phyloP scores from a whole-genome alignment of 2,329 filamentous ascomycete species.

The Exutisphaerella laricina region DNA sequence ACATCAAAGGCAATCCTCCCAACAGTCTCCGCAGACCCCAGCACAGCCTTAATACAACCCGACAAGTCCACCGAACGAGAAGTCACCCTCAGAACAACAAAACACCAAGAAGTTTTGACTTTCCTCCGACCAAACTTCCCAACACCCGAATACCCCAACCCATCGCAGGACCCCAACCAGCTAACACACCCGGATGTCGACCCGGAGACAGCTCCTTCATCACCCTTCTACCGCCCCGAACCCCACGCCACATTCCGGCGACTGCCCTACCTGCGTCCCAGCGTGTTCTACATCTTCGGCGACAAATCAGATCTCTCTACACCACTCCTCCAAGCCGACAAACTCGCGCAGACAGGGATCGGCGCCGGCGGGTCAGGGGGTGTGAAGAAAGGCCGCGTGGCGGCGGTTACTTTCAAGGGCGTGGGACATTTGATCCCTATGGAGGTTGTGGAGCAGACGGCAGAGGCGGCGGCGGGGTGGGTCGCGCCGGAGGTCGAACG shows the following conservation, averaged over 20 bases:
- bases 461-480: constrained; percentile 45
- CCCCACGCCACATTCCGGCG: constrained; percentile 50
- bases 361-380: constrained; percentile 65
- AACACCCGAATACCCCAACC: constrained; percentile 19
- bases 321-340: constrained; percentile 49
- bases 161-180: constrained; percentile 33
- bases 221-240: constrained; percentile 64
- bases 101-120: constrained; percentile 81
- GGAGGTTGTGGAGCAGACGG: constrained; percentile 66
- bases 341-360: constrained; percentile 58
- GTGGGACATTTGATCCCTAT: constrained; percentile 78
- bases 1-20: constrained; percentile 21
- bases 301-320: constrained; percentile 52
- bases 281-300: constrained; percentile 66
- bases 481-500: constrained; percentile 29
- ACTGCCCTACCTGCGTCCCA: constrained; percentile 58
- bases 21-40: constrained; percentile 25
- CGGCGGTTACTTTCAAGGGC: constrained; percentile 56
- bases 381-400: constrained; percentile 59
- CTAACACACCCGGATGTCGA: constrained; percentile 42
- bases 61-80: constrained; percentile 33
- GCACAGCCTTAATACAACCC: constrained; percentile 18
- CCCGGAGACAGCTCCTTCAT: constrained; percentile 22
- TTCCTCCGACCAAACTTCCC: constrained; percentile 60
- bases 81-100: constrained; percentile 73